Conservation (phyloP, 2,329 filamentous ascomycete genomes). For the Aphanocladium album region DNA sequence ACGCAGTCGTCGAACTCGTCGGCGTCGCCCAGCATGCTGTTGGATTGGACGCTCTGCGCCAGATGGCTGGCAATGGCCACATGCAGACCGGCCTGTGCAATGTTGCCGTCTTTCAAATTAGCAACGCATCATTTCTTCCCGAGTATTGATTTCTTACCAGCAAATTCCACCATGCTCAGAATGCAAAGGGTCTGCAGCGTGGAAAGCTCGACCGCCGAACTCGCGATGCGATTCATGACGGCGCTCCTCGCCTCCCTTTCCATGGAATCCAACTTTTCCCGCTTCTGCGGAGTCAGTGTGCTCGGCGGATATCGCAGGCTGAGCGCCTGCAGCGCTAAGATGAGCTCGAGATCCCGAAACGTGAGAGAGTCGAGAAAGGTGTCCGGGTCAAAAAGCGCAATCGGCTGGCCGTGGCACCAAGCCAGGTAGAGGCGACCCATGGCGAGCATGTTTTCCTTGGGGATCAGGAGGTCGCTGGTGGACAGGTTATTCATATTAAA, state of each 20-base stretch:
- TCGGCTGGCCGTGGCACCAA: slow-evolving; percentile 46
- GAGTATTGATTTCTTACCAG: slow-evolving; percentile 20
- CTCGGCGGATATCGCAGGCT: slow-evolving; percentile 34
- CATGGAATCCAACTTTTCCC: slow-evolving; percentile 11
- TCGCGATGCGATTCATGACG: slow-evolving; percentile 28
- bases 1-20: slow-evolving; percentile 28
- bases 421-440: slow-evolving; percentile 35
- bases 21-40: slow-evolving; percentile 17
- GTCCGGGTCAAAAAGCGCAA: slow-evolving; percentile 39
- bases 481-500: background rate
- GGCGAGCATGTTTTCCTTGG: slow-evolving; percentile 13
- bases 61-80: slow-evolving; percentile 21
- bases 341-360: slow-evolving; percentile 30
- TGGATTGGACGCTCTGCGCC: slow-evolving; percentile 17
- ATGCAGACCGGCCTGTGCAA: slow-evolving; percentile 20
- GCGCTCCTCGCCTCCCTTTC: slow-evolving; percentile 19
- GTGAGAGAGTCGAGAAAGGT: slow-evolving; percentile 35
- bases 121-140: background rate
- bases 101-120: slow-evolving; percentile 19
- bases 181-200: slow-evolving; percentile 35
- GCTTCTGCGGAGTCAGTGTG: slow-evolving; percentile 14
- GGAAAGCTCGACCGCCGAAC: slow-evolving; percentile 32
- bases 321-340: slow-evolving; percentile 34
- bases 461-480: background rate
- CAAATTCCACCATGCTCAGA: slow-evolving; percentile 32